Base-by-base conservation (phyloP, 2,329 filamentous ascomycete genomes). In the Cercospora citrullina region DNA sequence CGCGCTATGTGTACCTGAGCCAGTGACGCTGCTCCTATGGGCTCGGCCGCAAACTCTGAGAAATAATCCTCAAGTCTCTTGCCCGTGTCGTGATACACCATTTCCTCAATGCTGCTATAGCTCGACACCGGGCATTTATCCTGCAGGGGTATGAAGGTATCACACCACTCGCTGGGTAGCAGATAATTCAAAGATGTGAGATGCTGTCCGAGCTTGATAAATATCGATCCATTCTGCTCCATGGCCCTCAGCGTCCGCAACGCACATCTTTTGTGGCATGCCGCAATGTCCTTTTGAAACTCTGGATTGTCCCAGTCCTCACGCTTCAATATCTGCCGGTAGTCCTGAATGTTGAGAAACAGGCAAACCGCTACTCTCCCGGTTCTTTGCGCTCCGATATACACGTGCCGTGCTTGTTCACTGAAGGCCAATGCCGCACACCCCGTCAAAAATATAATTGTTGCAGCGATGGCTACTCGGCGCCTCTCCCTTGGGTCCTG, bases 121-220 rank as follows among this genome's bases (percentile, higher is more conserved):
- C 93, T 94, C 4, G 94, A 97, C 5, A 98, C 90, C 0, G 95
- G 95, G 77, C 95, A 99, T 80, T 91, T 91, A 82, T 99, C 96
- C 81, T 99, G 95, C 26, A 99, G 84, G 0, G 95, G 95, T 72
- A 99, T 91, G 78, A 99, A 99, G 0, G 95, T 98, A 36, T 90
- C 90, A 33, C 93, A 97, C 94, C 94, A 98, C 81, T 98, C 94
- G 60, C 86, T 81, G 1, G 94, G 94, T 9, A 98, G 85, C 9
- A 98, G 86, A 79, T 98, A 98, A 77, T 95, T 96, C 91, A 98
- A 92, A 71, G 93, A 94, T 79, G 93, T 97, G 80, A 99, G 80
- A 81, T 99, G 95, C 76, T 99, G 95, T 7, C 95, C 95, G 45
- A 99, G 84, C 81, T 99, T 99, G 79, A 99, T 98, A 75, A 98